These are phyloP conservation scores for Globisporangium megalacanthum DNA, from an alignment of 352 stramenopile genomes.

Conservation along the genomic window DNA sequence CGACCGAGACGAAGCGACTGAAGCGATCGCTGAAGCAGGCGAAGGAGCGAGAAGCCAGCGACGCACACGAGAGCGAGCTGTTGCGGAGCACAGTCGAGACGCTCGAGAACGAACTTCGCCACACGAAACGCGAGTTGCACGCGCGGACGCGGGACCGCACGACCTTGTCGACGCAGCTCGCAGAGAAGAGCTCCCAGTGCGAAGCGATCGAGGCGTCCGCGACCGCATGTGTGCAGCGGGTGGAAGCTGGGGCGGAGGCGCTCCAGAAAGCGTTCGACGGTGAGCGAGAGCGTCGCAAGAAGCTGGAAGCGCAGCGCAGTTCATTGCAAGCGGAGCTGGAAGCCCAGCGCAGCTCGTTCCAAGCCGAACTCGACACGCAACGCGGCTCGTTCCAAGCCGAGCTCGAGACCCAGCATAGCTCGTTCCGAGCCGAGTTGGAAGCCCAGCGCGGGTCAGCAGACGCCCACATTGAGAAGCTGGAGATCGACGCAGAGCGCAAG, in stretches of 20 bases:
- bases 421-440: constrained; percentile 16
- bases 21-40: constrained; percentile 45
- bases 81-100: constrained; percentile 29
- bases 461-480: constrained; percentile 27
- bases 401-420: too few relatives aligned
- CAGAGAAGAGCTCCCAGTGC: constrained; percentile 32
- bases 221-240: constrained; percentile 36
- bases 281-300: constrained; percentile 50
- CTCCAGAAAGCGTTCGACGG: constrained; percentile 31
- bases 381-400: constrained; percentile 15
- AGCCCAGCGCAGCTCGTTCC: constrained; percentile 5
- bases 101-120: constrained; percentile 26
- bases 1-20: constrained; percentile 34
- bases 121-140: constrained; percentile 28
- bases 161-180: constrained; percentile 22
- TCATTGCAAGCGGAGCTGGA: constrained; percentile 18
- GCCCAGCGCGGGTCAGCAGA: too few relatives aligned
- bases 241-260: constrained; percentile 26
- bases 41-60: constrained; percentile 26
- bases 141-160: constrained; percentile 26
- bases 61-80: constrained; percentile 29
- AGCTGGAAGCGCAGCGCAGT: constrained; percentile 28
- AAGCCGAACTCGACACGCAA: constrained; percentile 10
- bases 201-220: constrained; percentile 40
- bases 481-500: constrained; percentile 20